phyloP scores from a whole-genome alignment of 352 stramenopile species.

The Phytophthora hibernalis region DNA sequence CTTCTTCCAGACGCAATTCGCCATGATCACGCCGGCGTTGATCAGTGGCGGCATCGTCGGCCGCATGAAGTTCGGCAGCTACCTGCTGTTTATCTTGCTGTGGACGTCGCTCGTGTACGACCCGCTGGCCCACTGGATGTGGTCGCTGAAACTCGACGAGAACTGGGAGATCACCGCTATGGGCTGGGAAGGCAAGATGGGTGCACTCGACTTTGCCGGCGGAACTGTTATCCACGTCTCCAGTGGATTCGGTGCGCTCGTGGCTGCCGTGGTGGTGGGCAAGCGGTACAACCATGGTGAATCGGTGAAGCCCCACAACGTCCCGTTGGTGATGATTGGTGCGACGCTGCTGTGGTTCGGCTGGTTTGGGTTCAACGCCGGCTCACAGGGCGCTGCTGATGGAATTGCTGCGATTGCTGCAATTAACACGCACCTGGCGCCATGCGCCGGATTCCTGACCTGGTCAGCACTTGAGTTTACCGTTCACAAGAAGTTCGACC shows the following conservation, averaged over 20 bases:
- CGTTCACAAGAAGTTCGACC: constrained; percentile 65
- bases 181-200: constrained; percentile 78
- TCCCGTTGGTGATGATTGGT: constrained; percentile 85
- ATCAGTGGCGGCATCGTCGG: constrained; percentile 86
- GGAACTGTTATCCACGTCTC: constrained; percentile 87
- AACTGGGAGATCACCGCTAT: constrained; percentile 49
- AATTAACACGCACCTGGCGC: constrained; percentile 77
- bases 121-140: constrained; percentile 88
- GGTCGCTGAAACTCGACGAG: constrained; percentile 67
- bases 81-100: constrained; percentile 76
- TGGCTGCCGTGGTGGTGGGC: constrained; percentile 71
- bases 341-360: constrained; percentile 79
- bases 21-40: constrained; percentile 79
- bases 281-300: constrained; percentile 79
- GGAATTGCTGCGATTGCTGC: constrained; percentile 67
- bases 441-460: constrained; percentile 66
- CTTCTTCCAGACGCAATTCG: constrained; percentile 87
- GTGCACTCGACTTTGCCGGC: constrained; percentile 80
- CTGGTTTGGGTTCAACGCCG: constrained; percentile 89
- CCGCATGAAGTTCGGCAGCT: constrained; percentile 84
- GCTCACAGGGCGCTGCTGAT: constrained; percentile 62
- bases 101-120: constrained; percentile 88
- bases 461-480: constrained; percentile 69
- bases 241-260: constrained; percentile 74
- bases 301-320: constrained; percentile 77